Base-by-base conservation (phyloP, 192 early-diverging fungal genomes). In the Umbelopsis ramanniana region DNA sequence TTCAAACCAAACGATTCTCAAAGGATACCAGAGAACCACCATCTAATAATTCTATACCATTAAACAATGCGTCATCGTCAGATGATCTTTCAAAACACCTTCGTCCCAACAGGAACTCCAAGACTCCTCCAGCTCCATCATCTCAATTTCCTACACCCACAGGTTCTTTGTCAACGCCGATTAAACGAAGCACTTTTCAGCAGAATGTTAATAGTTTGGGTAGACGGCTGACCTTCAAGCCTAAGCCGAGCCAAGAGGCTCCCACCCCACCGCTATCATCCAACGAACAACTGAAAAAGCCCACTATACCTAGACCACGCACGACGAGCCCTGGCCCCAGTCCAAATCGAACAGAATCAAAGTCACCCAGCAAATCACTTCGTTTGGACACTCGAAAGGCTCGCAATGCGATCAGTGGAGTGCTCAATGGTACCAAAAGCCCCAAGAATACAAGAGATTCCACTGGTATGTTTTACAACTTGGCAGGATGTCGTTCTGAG, bases 171-270 rank as follows among this genome's bases (percentile, higher is more conserved):
- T 63, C 57, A 3, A 63, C 57, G 17, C 57, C 57, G 6, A 14
- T 37, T 5, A 63, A 63, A 1, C 10, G 33, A 14, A 57, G 10
- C 5, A 37, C 26, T 6, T 63, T 63, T 6, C 57, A 63, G 35
- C 24, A 63, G 19, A 63, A 63, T 26, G 57, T 63, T 12, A 63
- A 35, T 35, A 63, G 19, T 26, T 12, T 63, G 12, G 57, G 57
- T 8, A 63, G 57, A 63, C 10, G 57, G 12, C 57, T 63, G 29
- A 63, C 57, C 12, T 63, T 63, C 15, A 63, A 63, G 33, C 2
- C 57, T 0, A 63, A 35, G 12, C 35, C 57, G 6, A 63, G 57
- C 26, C 33, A 29, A 17, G 19, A 29, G 6, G 11, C 33, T 29
- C 1, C 57, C 7, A 19, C 26, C 7, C 21, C 1, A 26, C 22